Base-by-base conservation (phyloP, 768 basidiomycete species). In the Dacryopinax spathularia region DNA sequence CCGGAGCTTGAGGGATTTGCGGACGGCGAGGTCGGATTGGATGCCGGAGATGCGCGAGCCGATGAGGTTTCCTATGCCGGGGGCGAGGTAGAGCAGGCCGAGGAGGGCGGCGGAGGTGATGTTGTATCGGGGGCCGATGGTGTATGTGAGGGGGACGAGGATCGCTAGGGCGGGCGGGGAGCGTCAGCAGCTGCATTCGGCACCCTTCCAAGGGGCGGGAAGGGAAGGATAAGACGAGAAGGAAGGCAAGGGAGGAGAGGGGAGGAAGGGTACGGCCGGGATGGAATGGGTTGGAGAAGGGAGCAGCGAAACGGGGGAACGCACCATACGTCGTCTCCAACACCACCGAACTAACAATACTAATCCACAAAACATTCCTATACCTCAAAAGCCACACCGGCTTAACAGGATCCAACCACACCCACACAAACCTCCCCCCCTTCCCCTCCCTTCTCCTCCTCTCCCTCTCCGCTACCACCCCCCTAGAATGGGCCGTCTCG, bases 1-100 rank as follows among this genome's bases (percentile, higher is more conserved):
- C 33, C 74, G 63, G 48, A 71, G 70, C 18, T 63, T 65, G 29
- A 73, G 69, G 62, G 70, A 75, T 13, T 64, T 61, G 4, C 61
- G 44, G 20, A 76, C 70, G 1, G 60, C 66, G 27, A 59, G 48
- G 63, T 76, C 75, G 4, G 73, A 72, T 44, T 65, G 67, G 0
- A 68, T 5, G 9, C 75, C 75, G 0, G 72, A 70, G 36, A 74
- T 62, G 31, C 72, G 67, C 0, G 70, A 62, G 12, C 73, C 73
- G 33, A 73, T 61, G 36, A 73, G 65, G 66, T 75, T 75, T 18
- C 75, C 75, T 9, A 64, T 62, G 15, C 75, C 75, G 31, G 65
- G 70, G 1, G 69, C 64, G 29, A 76, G 67, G 63, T 74, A 76
- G 25, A 76, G 68, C 41, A 65, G 66, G 15, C 75, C 75, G n/a